Evolutionary conservation across 331 rosid species (phyloP), one percentile per base, ranked within the genome.

Genomic region (Erythrophleum ivorense): DNA sequence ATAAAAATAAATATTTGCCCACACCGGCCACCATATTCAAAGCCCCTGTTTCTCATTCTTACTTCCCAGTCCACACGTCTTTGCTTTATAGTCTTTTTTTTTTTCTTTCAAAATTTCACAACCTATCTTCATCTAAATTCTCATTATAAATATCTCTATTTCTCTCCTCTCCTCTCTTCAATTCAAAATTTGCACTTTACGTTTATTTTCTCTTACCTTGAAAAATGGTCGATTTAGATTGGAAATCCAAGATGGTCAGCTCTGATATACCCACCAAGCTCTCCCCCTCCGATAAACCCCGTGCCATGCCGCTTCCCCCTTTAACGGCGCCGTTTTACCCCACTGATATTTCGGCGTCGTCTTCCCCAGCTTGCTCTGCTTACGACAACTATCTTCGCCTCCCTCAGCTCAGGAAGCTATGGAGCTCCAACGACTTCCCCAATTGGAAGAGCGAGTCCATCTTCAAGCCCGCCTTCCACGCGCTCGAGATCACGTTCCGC

Each of bases 301-400:
- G 73, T n/a, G 57, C 86, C 31, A 81, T 85, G 9, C 74, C 81
- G 3, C 53, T 66, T 19, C 91, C 97, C 5, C 40, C 90, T 31
- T 36, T 87, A 0, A 88, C 91, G 19, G 24, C 40, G 45, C 87
- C 90, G 5, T 77, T 85, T 49, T 85, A 66, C 9, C 38, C 87
- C 69, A 64, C 87, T 40, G 97, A 93, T 29, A 76, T 95, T 59
- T 49, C 86, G 7, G 3, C 91, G 0, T 90, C 99, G 5, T 86
- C 97, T 2, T 85, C 91, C 1, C 29, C 83, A 0, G 72, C 90
- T 6, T 93, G 96, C 68, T 78, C 90, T 0, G 88, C 92, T 0
- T 95, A 93, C 86, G 99, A 93, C 9, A 79, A 88, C 77, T 95
- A 89, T 74, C 92, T 95, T 24, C 91, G 90, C 50, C 91, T 95